Conservation (phyloP, 2,329 filamentous ascomycete genomes). For the Coleophoma crateriformis region DNA sequence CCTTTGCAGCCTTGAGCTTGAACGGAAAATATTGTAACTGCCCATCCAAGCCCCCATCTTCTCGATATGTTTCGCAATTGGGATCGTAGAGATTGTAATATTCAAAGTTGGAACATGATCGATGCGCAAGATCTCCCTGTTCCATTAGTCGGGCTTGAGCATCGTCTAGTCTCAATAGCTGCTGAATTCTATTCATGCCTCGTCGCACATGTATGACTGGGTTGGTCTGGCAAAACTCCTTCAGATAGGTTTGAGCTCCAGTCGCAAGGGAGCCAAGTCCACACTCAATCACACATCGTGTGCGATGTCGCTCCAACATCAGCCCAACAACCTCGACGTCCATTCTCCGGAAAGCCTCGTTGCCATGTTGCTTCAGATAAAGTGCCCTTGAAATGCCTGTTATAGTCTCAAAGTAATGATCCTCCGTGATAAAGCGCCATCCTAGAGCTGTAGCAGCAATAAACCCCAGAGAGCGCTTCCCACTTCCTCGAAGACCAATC, state of each 20-base stretch:
- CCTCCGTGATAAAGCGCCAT: slow-evolving; percentile 59
- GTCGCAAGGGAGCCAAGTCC: slow-evolving; percentile 58
- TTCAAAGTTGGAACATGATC: slow-evolving; percentile 65
- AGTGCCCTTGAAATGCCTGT: slow-evolving; percentile 53
- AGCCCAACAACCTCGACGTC: slow-evolving; percentile 54
- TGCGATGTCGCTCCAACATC: slow-evolving; percentile 48
- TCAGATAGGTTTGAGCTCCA: slow-evolving; percentile 51
- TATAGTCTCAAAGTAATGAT: slow-evolving; percentile 57
- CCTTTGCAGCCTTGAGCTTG: slow-evolving; percentile 41
- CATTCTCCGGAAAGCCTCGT: slow-evolving; percentile 53
- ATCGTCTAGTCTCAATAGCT: slow-evolving; percentile 52
- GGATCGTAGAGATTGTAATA: slow-evolving; percentile 69
- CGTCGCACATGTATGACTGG: slow-evolving; percentile 65
- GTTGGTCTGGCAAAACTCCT: slow-evolving; percentile 53
- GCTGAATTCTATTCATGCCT: slow-evolving; percentile 55
- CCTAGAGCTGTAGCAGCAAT: slow-evolving; percentile 65
- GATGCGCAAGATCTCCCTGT: slow-evolving; percentile 38
- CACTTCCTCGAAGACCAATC: slow-evolving; percentile 63
- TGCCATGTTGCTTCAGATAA: slow-evolving; percentile 57
- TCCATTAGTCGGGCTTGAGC: slow-evolving; percentile 47
- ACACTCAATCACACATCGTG: slow-evolving; percentile 61
- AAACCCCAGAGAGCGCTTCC: slow-evolving; percentile 68
- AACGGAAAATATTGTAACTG: slow-evolving; percentile 35
- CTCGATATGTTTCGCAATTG: slow-evolving; percentile 23
- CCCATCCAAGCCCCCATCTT: slow-evolving; percentile 26